Evolutionary conservation across 2,329 filamentous ascomycete species (phyloP).

Genomic region (Nemania serpens): DNA sequence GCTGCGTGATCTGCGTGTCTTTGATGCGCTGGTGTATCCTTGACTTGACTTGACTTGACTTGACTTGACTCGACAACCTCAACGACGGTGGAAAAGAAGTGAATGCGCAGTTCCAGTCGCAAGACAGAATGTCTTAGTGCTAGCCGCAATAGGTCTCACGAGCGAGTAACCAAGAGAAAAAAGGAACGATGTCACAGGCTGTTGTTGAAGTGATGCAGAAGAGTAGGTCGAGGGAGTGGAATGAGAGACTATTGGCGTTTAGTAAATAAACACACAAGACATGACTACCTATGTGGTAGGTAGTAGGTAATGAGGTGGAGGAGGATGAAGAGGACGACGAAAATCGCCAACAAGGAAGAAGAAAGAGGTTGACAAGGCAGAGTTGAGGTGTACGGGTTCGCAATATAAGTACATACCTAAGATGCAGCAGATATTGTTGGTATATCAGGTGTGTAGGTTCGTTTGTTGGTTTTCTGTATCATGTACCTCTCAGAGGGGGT

Average conservation of each 20-base stretch:
- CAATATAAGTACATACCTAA: background rate
- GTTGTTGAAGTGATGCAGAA: background rate
- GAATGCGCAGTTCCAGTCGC: slow-evolving; percentile 18
- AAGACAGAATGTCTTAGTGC: slow-evolving; percentile 4
- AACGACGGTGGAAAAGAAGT: slow-evolving; percentile 15
- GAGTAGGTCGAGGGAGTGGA: background rate
- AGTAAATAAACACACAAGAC: background rate
- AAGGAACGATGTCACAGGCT: slow-evolving; percentile 4
- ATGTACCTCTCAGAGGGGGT: no score
- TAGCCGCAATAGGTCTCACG: slow-evolving; percentile 23
- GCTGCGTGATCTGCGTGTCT: slow-evolving; percentile 1
- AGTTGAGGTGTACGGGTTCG: background rate
- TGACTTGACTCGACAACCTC: background rate
- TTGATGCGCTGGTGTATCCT: slow-evolving; percentile 13
- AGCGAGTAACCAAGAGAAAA: background rate
- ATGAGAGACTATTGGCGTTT: no score
- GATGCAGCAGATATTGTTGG: background rate
- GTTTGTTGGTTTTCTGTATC: no score
- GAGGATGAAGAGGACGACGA: background rate
- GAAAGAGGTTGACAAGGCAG: no score
- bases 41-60: background rate
- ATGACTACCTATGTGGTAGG: background rate
- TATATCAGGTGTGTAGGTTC: no score
- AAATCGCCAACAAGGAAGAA: no score
- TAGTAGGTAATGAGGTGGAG: background rate